A percentile compares a stretch with the other conserved stretches of the same genome.
Conservation (phyloP, 192 early-diverging fungal species). For the Coemansia sp. region DNA sequence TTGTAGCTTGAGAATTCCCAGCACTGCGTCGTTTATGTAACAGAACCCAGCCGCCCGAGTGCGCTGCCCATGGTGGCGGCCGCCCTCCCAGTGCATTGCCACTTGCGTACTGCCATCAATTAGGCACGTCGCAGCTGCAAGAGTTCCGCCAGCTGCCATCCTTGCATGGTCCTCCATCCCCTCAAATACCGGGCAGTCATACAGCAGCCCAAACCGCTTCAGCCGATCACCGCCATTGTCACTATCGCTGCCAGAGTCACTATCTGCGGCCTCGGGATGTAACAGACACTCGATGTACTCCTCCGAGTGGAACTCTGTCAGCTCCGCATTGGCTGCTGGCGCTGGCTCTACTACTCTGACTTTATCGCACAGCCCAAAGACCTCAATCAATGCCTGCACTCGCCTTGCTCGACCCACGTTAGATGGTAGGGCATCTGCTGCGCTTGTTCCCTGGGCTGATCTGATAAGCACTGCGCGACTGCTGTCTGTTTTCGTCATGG, state of each 20-base stretch:
- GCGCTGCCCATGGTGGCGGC: slow-evolving; percentile 90
- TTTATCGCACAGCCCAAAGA: slow-evolving; percentile 14
- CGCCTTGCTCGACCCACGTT: slow-evolving; percentile 38
- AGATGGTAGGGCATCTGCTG: slow-evolving; percentile 43
- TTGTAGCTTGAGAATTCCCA: slow-evolving; percentile 83
- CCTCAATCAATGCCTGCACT: slow-evolving; percentile 49
- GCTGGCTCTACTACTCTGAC: slow-evolving; percentile 23
- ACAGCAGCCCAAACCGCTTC: slow-evolving; percentile 32
- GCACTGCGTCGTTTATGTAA: slow-evolving; percentile 97
- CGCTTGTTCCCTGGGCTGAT: slow-evolving; percentile 28
- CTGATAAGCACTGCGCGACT: slow-evolving; percentile 23
- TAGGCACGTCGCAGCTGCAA: slow-evolving; percentile 31
- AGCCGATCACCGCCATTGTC: background rate
- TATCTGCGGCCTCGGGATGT: background rate
- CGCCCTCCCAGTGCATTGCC: slow-evolving; percentile 95
- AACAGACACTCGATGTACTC: slow-evolving; percentile 34
- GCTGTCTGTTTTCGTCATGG: background rate
- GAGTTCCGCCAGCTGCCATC: slow-evolving; percentile 43
- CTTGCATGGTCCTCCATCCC: slow-evolving; percentile 32
- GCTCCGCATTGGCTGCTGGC: slow-evolving; percentile 17
- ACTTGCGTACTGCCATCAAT: slow-evolving; percentile 10
- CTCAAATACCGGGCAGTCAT: slow-evolving; percentile 45
- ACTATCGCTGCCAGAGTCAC: background rate
- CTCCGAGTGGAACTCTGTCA: slow-evolving; percentile 31
- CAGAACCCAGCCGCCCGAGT: slow-evolving; percentile 93